Evolutionary conservation across 169 alveolate species (phyloP).

Genomic region (Besnoitia besnoiti): DNA sequence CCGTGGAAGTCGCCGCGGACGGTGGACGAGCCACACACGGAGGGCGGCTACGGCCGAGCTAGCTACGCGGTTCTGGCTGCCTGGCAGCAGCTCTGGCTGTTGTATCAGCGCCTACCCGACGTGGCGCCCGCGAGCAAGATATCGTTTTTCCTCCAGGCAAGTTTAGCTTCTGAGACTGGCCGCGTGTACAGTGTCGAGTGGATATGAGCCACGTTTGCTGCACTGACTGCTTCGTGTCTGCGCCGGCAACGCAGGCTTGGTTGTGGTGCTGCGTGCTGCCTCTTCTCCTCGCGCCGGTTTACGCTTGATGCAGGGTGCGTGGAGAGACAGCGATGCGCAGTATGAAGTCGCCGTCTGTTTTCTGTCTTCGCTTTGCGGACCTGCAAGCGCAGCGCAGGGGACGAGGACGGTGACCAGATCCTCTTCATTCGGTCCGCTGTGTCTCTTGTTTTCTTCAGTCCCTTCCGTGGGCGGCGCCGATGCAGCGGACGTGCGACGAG

Average conservation of each 20-base stretch:
- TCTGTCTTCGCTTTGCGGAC: too few relatives aligned
- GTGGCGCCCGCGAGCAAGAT: background rate
- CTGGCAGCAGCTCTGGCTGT: conserved; percentile 28
- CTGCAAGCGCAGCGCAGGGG: too few relatives aligned
- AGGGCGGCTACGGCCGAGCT: background rate
- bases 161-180: background rate
- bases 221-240: too few relatives aligned
- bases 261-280: background rate
- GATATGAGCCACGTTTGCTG: too few relatives aligned
- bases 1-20: background rate
- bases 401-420: too few relatives aligned
- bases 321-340: too few relatives aligned
- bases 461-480: conserved; percentile 30
- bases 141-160: conserved; percentile 3
- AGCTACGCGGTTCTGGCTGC: background rate
- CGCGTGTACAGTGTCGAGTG: background rate
- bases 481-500: conserved; percentile 46
- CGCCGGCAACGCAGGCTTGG: background rate
- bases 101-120: background rate
- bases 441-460: too few relatives aligned
- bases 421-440: too few relatives aligned
- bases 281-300: background rate
- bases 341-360: too few relatives aligned
- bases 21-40: conserved; percentile 10
- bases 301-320: background rate